phyloP scores from a whole-genome alignment of 2,329 filamentous ascomycete species.

The Hymenoscyphus scutula region DNA sequence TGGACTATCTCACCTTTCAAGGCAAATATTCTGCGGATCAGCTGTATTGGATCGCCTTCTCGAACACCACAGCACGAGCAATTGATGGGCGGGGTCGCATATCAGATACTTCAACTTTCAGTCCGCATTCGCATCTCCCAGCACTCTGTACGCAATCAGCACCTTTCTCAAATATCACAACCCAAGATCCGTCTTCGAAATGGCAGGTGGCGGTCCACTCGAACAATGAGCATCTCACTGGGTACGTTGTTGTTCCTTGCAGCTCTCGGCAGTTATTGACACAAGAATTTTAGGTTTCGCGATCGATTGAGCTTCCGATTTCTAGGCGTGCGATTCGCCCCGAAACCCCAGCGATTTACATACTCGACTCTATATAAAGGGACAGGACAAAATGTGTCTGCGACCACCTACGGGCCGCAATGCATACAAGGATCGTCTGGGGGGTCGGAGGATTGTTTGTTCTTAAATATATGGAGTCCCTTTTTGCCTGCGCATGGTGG shows the following conservation, averaged over 20 bases:
- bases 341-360: constrained; percentile 26
- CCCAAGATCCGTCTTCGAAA: constrained; percentile 38
- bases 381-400: constrained; percentile 42
- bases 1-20: constrained; percentile 25
- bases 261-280: constrained; percentile 4
- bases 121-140: constrained; percentile 39
- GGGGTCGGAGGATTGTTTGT: constrained; percentile 54
- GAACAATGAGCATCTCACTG: constrained; percentile 44
- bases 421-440: constrained; percentile 42
- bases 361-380: constrained; percentile 46
- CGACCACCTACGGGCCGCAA: constrained; percentile 43
- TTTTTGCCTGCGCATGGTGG: constrained; percentile 29
- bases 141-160: constrained; percentile 48
- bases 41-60: constrained; percentile 26
- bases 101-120: constrained; percentile 24
- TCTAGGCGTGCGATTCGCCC: constrained; percentile 28
- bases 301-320: constrained; percentile 48
- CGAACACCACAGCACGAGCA: constrained; percentile 11
- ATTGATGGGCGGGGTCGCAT: constrained; percentile 32
- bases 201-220: constrained; percentile 41
- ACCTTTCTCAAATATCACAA: constrained; percentile 37
- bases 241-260: constrained; percentile 36
- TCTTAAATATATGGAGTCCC: constrained; percentile 53
- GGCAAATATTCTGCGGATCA: constrained; percentile 22
- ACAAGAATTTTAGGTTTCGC: constrained; percentile 31